Conservation (phyloP, 2,329 filamentous ascomycete species). For the Fusarium brevicatenulatum region DNA sequence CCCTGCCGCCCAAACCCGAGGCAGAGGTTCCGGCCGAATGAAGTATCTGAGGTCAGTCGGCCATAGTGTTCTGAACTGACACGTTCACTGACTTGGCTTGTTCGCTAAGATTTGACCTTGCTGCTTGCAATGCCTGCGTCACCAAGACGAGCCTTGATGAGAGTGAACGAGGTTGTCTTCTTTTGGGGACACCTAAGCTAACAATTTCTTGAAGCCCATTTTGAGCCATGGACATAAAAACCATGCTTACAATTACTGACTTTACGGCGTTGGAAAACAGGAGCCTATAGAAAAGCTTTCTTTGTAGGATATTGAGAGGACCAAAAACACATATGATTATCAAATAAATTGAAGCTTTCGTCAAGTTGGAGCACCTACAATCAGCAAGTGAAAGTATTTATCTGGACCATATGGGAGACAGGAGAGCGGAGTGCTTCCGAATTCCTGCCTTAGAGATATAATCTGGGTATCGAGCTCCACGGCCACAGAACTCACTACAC, state of each 20-base stretch:
- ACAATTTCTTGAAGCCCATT: slow-evolving; percentile 20
- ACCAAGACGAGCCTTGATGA: slow-evolving; percentile 27
- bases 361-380: neutral
- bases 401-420: neutral
- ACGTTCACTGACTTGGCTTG: slow-evolving; percentile 13
- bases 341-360: neutral
- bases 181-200: slow-evolving; percentile 28
- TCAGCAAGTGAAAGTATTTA: neutral
- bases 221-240: neutral
- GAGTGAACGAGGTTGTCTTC: slow-evolving; percentile 13
- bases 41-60: slow-evolving; percentile 42
- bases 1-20: slow-evolving; percentile 32
- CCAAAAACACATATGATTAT: neutral
- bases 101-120: neutral
- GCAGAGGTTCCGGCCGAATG: slow-evolving; percentile 19
- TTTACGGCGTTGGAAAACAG: slow-evolving; percentile 10
- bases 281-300: slow-evolving; percentile 1
- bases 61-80: neutral
- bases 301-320: slow-evolving; percentile 6
- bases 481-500: slow-evolving; percentile 14
- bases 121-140: slow-evolving; percentile 1
- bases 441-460: neutral
- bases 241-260: slow-evolving; percentile 9
- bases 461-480: neutral
- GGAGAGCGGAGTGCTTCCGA: neutral